phyloP scores from a whole-genome alignment of 441 rosid genomes.

The Omphalea diandra region DNA sequence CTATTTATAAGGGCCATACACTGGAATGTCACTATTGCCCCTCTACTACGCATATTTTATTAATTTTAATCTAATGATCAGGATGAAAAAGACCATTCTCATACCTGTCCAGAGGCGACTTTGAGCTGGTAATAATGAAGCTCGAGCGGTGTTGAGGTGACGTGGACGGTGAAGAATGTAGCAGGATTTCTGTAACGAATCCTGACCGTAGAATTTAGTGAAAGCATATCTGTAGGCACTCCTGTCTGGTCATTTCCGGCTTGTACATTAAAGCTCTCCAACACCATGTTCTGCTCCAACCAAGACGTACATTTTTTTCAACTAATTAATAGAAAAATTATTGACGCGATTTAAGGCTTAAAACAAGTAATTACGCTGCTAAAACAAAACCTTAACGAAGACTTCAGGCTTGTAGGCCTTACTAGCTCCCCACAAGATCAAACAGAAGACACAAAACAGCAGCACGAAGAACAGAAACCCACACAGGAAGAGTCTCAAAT shows the following conservation, averaged over 20 bases:
- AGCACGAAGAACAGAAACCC: conserved; percentile 50
- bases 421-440: conserved; percentile 81
- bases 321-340: background rate
- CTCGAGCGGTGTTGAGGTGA: conserved; percentile 69
- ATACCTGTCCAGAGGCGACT: conserved; percentile 78
- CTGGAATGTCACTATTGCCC: conserved; percentile 10
- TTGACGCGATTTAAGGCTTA: background rate
- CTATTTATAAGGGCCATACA: background rate
- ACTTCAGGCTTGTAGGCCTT: conserved; percentile 69
- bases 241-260: conserved; percentile 85
- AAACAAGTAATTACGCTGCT: conserved; percentile 17
- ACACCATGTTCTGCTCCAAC: conserved; percentile 62
- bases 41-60: too few relatives aligned
- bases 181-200: conserved; percentile 75
- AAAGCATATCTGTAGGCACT: conserved; percentile 87
- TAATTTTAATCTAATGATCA: background rate
- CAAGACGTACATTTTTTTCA: background rate
- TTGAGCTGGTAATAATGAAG: conserved; percentile 73
- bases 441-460: conserved; percentile 57
- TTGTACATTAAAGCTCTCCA: conserved; percentile 74
- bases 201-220: conserved; percentile 88
- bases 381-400: conserved; percentile 78
- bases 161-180: conserved; percentile 86
- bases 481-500: conserved; percentile 56
- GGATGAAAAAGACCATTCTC: background rate